Percentiles rank a stretch among this genome's conserved stretches.
phyloP scores from a whole-genome alignment of 1,284 basidiomycete species.

The Pseudomicrostroma phylloplanum region DNA sequence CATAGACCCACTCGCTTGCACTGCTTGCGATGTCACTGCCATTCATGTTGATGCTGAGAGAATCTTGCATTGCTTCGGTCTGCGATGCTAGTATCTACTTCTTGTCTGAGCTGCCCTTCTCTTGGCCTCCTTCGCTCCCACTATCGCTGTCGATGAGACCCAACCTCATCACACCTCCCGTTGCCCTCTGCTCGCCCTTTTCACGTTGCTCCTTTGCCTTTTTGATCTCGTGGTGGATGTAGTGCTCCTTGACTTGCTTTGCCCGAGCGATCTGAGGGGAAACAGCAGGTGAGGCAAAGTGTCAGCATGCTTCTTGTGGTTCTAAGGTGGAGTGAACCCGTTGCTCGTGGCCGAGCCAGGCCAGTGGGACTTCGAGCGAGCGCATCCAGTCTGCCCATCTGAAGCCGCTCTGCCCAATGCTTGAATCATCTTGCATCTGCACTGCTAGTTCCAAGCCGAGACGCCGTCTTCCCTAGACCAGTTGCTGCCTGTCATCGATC shows the following conservation, averaged over 20 bases:
- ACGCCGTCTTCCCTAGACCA: too few species aligned
- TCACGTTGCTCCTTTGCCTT: conserved; percentile 33
- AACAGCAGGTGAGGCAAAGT: background rate
- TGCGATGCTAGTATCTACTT: background rate
- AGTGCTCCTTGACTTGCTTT: conserved; percentile 39
- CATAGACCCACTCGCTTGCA: too few species aligned
- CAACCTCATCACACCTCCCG: conserved; percentile 31
- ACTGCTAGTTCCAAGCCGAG: too few species aligned
- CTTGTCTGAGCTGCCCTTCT: background rate
- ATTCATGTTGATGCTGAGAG: too few species aligned
- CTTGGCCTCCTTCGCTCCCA: too few species aligned
- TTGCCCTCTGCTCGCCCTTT: conserved; percentile 37
- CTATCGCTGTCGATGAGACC: conserved; percentile 18
- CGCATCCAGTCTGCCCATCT: background rate
- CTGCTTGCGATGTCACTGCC: too few species aligned
- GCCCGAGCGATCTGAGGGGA: conserved; percentile 31
- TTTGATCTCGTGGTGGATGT: conserved; percentile 31
- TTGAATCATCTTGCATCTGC: too few species aligned
- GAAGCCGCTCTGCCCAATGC: too few species aligned
- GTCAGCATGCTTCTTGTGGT: too few species aligned
- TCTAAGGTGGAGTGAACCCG: background rate
- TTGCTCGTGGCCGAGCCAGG: background rate
- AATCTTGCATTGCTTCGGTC: too few species aligned
- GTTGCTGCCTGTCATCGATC: too few species aligned
- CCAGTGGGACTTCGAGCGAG: background rate